Evolutionary conservation across 1,284 basidiomycete species (phyloP).

Genomic region (Ustilago sp.): DNA sequence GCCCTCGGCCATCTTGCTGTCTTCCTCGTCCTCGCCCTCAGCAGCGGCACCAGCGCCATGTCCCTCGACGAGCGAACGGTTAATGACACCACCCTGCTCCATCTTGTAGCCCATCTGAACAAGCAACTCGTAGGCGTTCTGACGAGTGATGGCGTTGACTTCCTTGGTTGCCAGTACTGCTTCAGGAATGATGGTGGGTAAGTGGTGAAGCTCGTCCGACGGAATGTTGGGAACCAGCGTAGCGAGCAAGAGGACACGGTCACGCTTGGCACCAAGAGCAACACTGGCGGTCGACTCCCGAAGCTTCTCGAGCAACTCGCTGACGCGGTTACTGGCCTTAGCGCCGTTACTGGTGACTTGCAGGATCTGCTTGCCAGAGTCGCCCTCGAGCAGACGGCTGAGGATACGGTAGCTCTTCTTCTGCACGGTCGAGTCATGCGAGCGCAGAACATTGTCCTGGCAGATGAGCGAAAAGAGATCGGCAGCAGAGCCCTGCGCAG

Average conservation of each 20-base stretch:
- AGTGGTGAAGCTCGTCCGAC: conserved; percentile 80
- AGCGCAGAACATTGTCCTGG: conserved; percentile 74
- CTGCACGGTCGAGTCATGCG: conserved; percentile 81
- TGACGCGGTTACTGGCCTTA: conserved; percentile 33
- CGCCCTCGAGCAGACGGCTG: conserved; percentile 72
- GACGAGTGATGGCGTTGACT: conserved; percentile 90
- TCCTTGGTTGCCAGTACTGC: conserved; percentile 98
- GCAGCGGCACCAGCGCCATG: conserved; percentile 29
- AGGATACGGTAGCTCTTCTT: conserved; percentile 95
- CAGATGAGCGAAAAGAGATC: conserved; percentile 73
- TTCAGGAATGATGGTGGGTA: conserved; percentile 91
- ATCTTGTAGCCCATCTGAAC: conserved; percentile 94
- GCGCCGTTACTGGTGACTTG: conserved; percentile 13
- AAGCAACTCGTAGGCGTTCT: conserved; percentile 89
- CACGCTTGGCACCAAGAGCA: conserved; percentile 86
- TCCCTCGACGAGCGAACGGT: conserved; percentile 80
- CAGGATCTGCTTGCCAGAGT: conserved; percentile 50
- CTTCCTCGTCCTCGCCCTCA: conserved; percentile 54
- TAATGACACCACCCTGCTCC: conserved; percentile 85
- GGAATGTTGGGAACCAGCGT: conserved; percentile 81
- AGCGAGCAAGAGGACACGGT: conserved; percentile 81
- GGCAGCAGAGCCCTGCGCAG: conserved; percentile 40
- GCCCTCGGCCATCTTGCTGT: conserved; percentile 38
- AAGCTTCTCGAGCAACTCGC: conserved; percentile 58
- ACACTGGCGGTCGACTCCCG: conserved; percentile 72